A percentile compares a stretch with the other conserved stretches of the same genome.
Conservation (phyloP, 164 flowering plant species). For the Euptelea pleiosperma region DNA sequence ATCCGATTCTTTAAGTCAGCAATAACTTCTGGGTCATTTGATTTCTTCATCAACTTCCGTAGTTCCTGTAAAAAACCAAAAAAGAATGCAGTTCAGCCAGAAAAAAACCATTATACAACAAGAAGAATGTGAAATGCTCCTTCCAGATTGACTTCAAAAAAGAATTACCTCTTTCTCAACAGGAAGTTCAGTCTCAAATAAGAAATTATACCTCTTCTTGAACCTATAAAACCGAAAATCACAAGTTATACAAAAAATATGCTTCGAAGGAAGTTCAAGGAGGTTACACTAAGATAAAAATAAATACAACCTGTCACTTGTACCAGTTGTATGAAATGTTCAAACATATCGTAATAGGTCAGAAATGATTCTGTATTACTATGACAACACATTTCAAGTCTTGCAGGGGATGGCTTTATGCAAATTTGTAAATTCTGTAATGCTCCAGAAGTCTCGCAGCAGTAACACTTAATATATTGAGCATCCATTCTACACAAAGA, state of each 20-base stretch:
- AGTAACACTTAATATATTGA: no score
- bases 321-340: no score
- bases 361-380: no score
- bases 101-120: not conserved
- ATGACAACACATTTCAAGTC: no score
- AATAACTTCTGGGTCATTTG: constrained; percentile 46
- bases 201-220: constrained; percentile 71
- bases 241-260: not conserved
- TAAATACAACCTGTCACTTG: not conserved
- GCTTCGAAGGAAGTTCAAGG: not conserved
- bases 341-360: no score
- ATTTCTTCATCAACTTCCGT: constrained; percentile 49
- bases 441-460: no score
- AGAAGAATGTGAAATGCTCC: not conserved
- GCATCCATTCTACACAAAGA: no score
- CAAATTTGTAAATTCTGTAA: no score
- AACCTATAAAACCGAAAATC: constrained; percentile 43
- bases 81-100: not conserved
- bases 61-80: constrained; percentile 45
- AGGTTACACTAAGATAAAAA: not conserved
- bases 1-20: constrained; percentile 47
- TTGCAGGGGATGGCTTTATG: no score
- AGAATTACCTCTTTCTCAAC: constrained; percentile 68
- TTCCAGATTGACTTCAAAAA: not conserved
- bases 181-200: constrained; percentile 60